phyloP scores from a whole-genome alignment of 768 basidiomycete species.

The Tephrocybe sp. region DNA sequence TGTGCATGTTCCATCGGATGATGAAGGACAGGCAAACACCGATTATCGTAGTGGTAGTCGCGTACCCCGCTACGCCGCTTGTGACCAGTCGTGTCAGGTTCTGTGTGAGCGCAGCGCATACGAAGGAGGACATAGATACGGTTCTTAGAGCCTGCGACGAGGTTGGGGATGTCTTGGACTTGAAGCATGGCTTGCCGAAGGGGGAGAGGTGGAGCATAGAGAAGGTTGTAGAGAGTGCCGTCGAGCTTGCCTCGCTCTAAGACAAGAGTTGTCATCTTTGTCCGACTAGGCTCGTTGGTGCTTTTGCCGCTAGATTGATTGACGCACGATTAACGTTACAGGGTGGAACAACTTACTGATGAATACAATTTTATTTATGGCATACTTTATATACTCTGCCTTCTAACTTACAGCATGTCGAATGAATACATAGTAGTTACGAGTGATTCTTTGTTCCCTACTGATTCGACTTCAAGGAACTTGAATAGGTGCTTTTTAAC shows the following conservation, averaged over 20 bases:
- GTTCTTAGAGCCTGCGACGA: slow-evolving; percentile 88
- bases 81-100: slow-evolving; percentile 88
- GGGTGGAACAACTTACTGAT: too few species aligned
- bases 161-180: slow-evolving; percentile 83
- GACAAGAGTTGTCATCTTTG: not conserved
- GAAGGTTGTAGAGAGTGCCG: slow-evolving; percentile 65
- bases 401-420: too few species aligned
- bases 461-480: too few species aligned
- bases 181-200: slow-evolving; percentile 68
- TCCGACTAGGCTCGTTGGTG: too few species aligned
- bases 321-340: too few species aligned
- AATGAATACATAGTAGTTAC: too few species aligned
- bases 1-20: slow-evolving; percentile 86
- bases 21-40: slow-evolving; percentile 81
- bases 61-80: slow-evolving; percentile 87
- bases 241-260: slow-evolving; percentile 52
- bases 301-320: too few species aligned
- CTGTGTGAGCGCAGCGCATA: slow-evolving; percentile 93
- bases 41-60: slow-evolving; percentile 86
- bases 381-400: too few species aligned
- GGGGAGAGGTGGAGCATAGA: slow-evolving; percentile 77
- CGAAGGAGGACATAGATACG: slow-evolving; percentile 92
- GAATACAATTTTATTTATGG: too few species aligned
- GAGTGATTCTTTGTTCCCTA: too few species aligned
- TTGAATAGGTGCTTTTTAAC: too few species aligned